A percentile compares a stretch with the other conserved stretches of the same genome.
phyloP scores from a whole-genome alignment of 345 rosid species.

The Moricandia arvensis region DNA sequence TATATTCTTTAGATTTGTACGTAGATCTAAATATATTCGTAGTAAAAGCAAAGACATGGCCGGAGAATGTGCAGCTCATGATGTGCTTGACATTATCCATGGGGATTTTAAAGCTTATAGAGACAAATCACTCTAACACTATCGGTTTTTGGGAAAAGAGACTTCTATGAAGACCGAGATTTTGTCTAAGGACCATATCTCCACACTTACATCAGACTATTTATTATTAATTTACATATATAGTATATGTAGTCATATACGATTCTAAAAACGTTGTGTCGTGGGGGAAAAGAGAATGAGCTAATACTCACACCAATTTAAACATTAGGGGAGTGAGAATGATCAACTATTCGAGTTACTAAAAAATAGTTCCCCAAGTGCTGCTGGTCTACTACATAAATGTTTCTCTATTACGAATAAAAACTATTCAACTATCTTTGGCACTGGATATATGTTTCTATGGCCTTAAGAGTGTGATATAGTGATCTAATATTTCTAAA shows the following conservation, averaged over 20 bases:
- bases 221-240: neutral
- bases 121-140: constrained; percentile 34
- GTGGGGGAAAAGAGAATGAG: constrained; percentile 5
- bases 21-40: neutral
- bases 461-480: too few species aligned
- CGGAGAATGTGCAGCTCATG: constrained; percentile 28
- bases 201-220: constrained; percentile 1
- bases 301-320: neutral
- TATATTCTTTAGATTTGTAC: neutral
- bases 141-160: constrained; percentile 35
- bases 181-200: constrained; percentile 36
- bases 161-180: constrained; percentile 39
- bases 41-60: constrained; percentile 17
- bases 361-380: too few species aligned
- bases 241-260: neutral
- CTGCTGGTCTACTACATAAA: too few species aligned
- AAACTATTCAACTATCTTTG: too few species aligned
- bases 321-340: neutral
- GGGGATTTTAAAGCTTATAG: constrained; percentile 28
- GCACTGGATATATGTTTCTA: too few species aligned
- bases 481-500: too few species aligned
- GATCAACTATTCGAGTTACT: neutral
- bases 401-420: too few species aligned
- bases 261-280: constrained; percentile 6
- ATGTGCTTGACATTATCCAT: constrained; percentile 35